These are phyloP conservation scores for Spathaspora gorwiae DNA, from an alignment of 805 yeast genomes.

Conservation along the genomic window DNA sequence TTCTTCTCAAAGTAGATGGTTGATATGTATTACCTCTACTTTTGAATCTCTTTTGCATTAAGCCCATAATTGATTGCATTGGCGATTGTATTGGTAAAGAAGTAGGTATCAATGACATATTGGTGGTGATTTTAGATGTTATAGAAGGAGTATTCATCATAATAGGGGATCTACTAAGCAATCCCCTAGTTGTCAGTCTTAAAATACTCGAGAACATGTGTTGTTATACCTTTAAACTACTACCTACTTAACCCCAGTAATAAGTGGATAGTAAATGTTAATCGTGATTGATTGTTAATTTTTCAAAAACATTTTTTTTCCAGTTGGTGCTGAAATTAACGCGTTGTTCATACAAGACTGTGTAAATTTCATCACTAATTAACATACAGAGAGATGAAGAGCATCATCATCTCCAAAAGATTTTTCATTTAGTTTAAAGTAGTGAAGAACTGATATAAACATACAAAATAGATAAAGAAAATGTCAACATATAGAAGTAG, in stretches of 20 bases:
- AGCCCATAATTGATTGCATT: constrained; percentile 10
- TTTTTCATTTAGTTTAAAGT: not conserved
- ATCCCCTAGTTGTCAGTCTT: constrained; percentile 6
- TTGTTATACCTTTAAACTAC: not conserved
- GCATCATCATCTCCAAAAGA: not conserved
- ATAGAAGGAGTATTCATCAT: not conserved
- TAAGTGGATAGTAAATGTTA: no score
- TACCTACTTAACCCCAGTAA: not conserved
- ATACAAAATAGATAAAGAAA: not conserved
- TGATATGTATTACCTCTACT: constrained; percentile 93
- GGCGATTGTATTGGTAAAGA: constrained; percentile 2
- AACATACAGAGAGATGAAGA: not conserved
- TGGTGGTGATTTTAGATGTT: not conserved
- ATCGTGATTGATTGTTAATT: no score
- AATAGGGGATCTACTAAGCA: constrained; percentile 1
- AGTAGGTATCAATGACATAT: not conserved
- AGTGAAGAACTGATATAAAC: not conserved
- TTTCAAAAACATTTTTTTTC: no score
- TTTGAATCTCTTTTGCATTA: constrained; percentile 65
- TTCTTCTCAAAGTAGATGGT: constrained; percentile 86
- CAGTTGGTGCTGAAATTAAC: no score
- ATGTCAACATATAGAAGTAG: constrained; percentile 36
- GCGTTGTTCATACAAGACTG: no score
- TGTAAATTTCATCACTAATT: no score
- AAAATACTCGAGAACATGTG: constrained; percentile 7